Base-by-base conservation (phyloP, 2,329 filamentous ascomycete species). In the Diplodia seriata region DNA sequence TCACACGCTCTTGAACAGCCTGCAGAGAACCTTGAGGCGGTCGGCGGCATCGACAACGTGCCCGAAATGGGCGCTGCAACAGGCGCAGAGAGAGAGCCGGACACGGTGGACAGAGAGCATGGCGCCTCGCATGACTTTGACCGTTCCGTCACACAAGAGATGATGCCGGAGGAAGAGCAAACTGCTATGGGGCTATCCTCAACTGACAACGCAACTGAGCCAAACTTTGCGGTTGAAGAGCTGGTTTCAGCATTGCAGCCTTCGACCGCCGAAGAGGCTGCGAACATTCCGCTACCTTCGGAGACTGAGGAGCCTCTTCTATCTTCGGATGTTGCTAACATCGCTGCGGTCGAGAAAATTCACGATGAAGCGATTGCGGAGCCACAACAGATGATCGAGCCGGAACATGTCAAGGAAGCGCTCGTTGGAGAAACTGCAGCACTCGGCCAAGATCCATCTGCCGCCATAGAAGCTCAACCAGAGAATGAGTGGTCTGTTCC, bases 401-500 rank as follows among this genome's bases (percentile, higher is more conserved):
- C 36, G 8, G 33, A 57, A 40, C 43, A 9, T 20, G 2, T 20
- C 43, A 20, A 9, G 8, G 18, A 20, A 3, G 18, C n/a, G 4
- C 53, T 9, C 36, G 53, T 9, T 55, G 53, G 36, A 55, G 53
- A 55, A 36, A 33, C 7, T 8, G 15, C 15, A 5, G 15, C 18
- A 12, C 53, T 31, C 3, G 29, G 31, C 18, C 53, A 55, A 36
- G 53, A 55, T 20, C 9, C 57, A 3, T 36, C 43, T 26, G 8
- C 57, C 12, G 15, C 26, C n/a, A n/a, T n/a, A 6, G 43, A 62
- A 40, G 62, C 38, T 29, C 62, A 54, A 23, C 49, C 62, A 11
- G 68, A 40, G 4, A 70, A 74, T 33, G 69, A 71, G 18, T 69
- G 70, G 12, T n/a, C 67, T 14, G 54, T 66, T 26, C 29, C 59